These are phyloP conservation scores for Aspergillus nanangensis DNA, from an alignment of 495 filamentous ascomycete species.

Conservation along the genomic window DNA sequence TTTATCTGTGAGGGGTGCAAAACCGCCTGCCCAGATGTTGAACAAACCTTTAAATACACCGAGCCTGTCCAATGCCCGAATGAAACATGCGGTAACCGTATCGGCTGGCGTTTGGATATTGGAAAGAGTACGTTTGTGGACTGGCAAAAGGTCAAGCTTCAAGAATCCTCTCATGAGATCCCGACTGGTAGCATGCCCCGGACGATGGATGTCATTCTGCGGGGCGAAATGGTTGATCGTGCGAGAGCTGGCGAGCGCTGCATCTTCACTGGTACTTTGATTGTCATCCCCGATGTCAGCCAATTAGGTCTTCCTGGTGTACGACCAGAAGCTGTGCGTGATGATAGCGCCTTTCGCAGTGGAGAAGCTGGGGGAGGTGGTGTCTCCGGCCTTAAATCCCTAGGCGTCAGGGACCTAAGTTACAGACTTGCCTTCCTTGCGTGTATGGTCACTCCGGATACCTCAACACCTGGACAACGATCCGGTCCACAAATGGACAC, in stretches of 20 bases:
- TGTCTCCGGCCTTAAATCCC: conserved; percentile 81
- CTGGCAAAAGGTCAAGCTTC: conserved; percentile 97
- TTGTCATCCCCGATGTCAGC: conserved; percentile 95
- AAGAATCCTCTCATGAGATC: conserved; percentile 97
- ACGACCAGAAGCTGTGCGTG: conserved; percentile 77
- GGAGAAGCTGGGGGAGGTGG: conserved; percentile 78
- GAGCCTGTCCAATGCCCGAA: conserved; percentile 97
- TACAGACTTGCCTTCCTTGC: conserved; percentile 96
- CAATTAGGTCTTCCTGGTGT: conserved; percentile 89
- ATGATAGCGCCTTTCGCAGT: conserved; percentile 69
- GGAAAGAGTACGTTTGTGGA: conserved; percentile 96
- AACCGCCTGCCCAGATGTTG: conserved; percentile 77
- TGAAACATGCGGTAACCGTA: conserved; percentile 79
- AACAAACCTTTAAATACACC: conserved; percentile 97
- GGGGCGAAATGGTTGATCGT: conserved; percentile 95
- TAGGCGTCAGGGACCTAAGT: conserved; percentile 92
- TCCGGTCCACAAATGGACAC: conserved; percentile 69
- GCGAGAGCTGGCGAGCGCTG: conserved; percentile 97
- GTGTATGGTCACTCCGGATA: conserved; percentile 95
- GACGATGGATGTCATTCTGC: conserved; percentile 96
- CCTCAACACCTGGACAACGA: conserved; percentile 67
- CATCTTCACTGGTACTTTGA: conserved; percentile 92
- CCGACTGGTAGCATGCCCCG: conserved; percentile 98
- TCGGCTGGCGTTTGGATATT: conserved; percentile 91
- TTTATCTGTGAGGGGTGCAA: conserved; percentile 89